Conservation (phyloP, 495 filamentous ascomycete genomes). For the Penicillium parvum region DNA sequence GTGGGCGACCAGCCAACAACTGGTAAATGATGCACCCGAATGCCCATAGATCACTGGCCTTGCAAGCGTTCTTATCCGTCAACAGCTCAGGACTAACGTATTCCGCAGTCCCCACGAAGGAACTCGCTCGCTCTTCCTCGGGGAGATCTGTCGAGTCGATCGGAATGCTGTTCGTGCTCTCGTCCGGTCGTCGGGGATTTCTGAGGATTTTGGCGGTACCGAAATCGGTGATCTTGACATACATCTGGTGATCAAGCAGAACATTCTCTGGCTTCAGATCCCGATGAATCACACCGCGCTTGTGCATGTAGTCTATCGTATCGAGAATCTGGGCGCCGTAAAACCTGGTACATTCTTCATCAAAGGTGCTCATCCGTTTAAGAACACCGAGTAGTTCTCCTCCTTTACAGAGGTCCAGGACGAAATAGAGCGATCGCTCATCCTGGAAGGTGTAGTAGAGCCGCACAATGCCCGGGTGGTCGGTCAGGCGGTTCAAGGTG, state of each 20-base stretch:
- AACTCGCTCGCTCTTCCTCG: slow-evolving; percentile 73
- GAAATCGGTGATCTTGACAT: slow-evolving; percentile 99
- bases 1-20: slow-evolving; percentile 84
- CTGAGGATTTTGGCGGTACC: slow-evolving; percentile 93
- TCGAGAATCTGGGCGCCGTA: slow-evolving; percentile 97
- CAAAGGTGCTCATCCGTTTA: slow-evolving; percentile 91
- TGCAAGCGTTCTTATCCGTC: slow-evolving; percentile 94
- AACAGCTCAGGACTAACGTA: slow-evolving; percentile 97
- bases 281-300: slow-evolving; percentile 89
- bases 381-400: slow-evolving; percentile 90
- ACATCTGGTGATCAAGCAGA: slow-evolving; percentile 88
- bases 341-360: slow-evolving; percentile 91
- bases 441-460: slow-evolving; percentile 99
- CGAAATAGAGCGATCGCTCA: slow-evolving; percentile 92
- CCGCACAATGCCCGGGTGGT: slow-evolving; percentile 94
- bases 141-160: slow-evolving; percentile 52
- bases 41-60: slow-evolving; percentile 97
- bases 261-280: slow-evolving; percentile 98
- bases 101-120: slow-evolving; percentile 97
- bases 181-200: slow-evolving; percentile 51
- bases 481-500: slow-evolving; percentile 90
- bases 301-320: slow-evolving; percentile 97
- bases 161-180: slow-evolving; percentile 38
- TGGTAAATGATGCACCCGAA: slow-evolving; percentile 99
- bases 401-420: slow-evolving; percentile 87